Percentiles rank a stretch among this genome's conserved stretches.
Evolutionary conservation across 2,329 filamentous ascomycete species (phyloP).

Genomic region (Aschersonia sp.): DNA sequence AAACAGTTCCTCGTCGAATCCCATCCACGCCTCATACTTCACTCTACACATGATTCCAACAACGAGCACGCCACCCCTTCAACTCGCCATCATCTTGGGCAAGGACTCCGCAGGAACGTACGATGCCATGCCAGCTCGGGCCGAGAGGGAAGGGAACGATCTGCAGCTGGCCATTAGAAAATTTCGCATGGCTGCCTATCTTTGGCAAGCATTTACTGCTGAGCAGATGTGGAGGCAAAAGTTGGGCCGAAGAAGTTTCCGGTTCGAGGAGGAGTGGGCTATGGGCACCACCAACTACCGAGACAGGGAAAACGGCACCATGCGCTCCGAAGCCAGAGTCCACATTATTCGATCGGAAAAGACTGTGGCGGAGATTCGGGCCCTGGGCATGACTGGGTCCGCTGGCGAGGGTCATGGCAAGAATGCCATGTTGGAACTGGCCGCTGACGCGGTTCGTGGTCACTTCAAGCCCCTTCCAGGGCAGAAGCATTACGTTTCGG

Average conservation of each 20-base stretch:
- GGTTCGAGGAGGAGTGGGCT: slow-evolving; percentile 93
- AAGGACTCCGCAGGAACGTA: slow-evolving; percentile 80
- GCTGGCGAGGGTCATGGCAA: slow-evolving; percentile 53
- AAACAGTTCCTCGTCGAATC: slow-evolving; percentile 49
- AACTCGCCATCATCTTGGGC: slow-evolving; percentile 75
- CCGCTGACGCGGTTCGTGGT: slow-evolving; percentile 59
- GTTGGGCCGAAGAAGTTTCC: slow-evolving; percentile 71
- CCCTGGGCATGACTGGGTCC: slow-evolving; percentile 67
- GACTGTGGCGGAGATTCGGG: slow-evolving; percentile 70
- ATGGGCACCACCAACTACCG: slow-evolving; percentile 64
- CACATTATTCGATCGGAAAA: slow-evolving; percentile 73
- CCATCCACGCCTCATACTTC: slow-evolving; percentile 64
- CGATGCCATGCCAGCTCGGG: slow-evolving; percentile 63
- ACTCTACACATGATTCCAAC: slow-evolving; percentile 78
- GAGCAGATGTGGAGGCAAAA: slow-evolving; percentile 92
- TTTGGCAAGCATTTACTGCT: slow-evolving; percentile 94
- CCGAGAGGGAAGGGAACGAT: slow-evolving; percentile 67
- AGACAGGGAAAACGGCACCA: slow-evolving; percentile 54
- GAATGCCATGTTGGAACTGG: slow-evolving; percentile 62
- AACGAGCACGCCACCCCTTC: slow-evolving; percentile 65
- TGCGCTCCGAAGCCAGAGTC: slow-evolving; percentile 83
- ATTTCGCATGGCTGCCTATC: slow-evolving; percentile 85
- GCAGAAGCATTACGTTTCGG: slow-evolving; percentile 79
- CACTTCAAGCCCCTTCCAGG: slow-evolving; percentile 63
- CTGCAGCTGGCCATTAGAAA: slow-evolving; percentile 73